Evolutionary conservation across 352 stramenopile species (phyloP), one percentile per base, ranked within the genome.

Genomic region (Phytophthora tubulina): DNA sequence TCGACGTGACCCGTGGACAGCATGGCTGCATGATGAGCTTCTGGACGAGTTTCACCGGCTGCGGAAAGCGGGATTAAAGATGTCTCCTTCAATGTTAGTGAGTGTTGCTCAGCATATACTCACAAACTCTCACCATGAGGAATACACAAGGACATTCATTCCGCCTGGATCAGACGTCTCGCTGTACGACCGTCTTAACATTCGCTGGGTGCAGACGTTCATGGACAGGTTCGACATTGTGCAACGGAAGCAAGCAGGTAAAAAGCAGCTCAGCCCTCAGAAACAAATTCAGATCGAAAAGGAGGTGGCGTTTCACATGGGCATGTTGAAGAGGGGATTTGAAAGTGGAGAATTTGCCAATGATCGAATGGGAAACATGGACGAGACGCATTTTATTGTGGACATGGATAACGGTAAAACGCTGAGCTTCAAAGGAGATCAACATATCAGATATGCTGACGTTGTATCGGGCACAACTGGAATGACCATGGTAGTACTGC

Each of bases 401-500:
- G 45, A 52, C 33, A 52, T 21, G 46, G 46, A 53, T n/a, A 53
- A 35, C 21, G 8, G 21, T 36, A 53, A 52, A 9, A 53, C 46
- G n/a, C 10, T 53, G 17, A 53, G 27, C 6, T n/a, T 53, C 46
- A 53, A 17, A 53, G 46, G 46, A n/a, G 46, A 53, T 33, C 17
- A 52, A 15, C 8, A 52, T 33, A 53, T 36, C 4, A 14, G 27
- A 31, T 36, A 53, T 36, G 17, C 35, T 10, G 35, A 41, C 46
- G 27, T 53, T 38, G 46, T 53, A 13, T 53, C 27, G 10, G 46
- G 46, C 30, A 38, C 27, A 17, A 53, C 27, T 14, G 46, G 46
- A 7, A 53, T 53, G 46, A 41, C 35, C 10, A 53, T 53, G 27
- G 46, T 38, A 33, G 46, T 53, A 32, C 31, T 53, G 27, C 21